Evolutionary conservation across 2,329 filamentous ascomycete species (phyloP).

Genomic region (Diaporthe sp.): DNA sequence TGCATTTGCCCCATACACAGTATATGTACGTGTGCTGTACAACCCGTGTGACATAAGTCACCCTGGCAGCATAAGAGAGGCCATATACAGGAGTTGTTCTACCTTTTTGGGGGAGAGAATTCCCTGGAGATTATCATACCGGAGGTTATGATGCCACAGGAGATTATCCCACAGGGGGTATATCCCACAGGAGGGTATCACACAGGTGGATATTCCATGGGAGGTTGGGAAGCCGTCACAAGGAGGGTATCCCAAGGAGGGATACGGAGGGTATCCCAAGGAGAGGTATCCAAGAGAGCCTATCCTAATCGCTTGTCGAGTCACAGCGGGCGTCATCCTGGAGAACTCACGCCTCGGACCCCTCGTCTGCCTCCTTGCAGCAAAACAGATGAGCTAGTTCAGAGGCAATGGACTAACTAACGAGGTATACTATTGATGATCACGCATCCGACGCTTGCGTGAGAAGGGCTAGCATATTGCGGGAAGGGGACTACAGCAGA

Average conservation of each 20-base stretch:
- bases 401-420: not conserved
- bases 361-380: not conserved
- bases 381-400: not conserved
- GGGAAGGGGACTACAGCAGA: conserved; percentile 9
- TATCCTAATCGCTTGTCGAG: not conserved
- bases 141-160: not conserved
- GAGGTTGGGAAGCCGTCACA: too few relatives aligned
- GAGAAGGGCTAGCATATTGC: not conserved
- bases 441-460: conserved; percentile 15
- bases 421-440: conserved; percentile 3
- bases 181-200: not conserved
- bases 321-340: not conserved
- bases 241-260: not conserved
- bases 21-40: not conserved
- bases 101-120: not conserved
- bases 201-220: not conserved
- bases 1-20: not conserved
- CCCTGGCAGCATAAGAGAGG: not conserved
- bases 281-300: not conserved
- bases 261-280: not conserved
- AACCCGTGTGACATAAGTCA: not conserved
- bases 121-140: not conserved
- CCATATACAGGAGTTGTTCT: not conserved
- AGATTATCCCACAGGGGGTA: not conserved
- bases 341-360: not conserved